phyloP scores from a whole-genome alignment of 768 basidiomycete species.

The Wakefieldia striispora region DNA sequence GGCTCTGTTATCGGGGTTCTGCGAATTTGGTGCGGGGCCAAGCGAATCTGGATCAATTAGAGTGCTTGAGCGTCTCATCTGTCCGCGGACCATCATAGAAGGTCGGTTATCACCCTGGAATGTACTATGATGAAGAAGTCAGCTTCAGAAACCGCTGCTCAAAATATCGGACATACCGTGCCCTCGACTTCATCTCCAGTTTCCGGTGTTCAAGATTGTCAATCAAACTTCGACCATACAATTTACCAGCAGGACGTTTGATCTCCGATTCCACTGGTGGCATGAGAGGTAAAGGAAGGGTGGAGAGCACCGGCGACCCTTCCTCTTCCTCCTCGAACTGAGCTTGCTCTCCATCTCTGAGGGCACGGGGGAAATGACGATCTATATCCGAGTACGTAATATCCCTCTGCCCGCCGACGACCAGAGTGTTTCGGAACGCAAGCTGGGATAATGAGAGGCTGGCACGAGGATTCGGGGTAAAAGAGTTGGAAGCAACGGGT shows the following conservation, averaged over 20 bases:
- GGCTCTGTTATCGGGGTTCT: slow-evolving; percentile 43
- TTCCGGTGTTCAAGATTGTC: slow-evolving; percentile 87
- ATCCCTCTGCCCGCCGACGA: slow-evolving; percentile 65
- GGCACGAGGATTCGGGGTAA: slow-evolving; percentile 74
- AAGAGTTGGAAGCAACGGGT: slow-evolving; percentile 56
- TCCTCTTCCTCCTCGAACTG: slow-evolving; percentile 45
- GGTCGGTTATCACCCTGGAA: slow-evolving; percentile 88
- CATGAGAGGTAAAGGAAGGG: slow-evolving; percentile 30
- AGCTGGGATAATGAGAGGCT: slow-evolving; percentile 77
- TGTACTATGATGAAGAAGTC: slow-evolving; percentile 47
- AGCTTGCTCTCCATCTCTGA: slow-evolving; percentile 75
- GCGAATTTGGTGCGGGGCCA: slow-evolving; percentile 45
- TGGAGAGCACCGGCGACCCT: slow-evolving; percentile 32
- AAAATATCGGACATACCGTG: slow-evolving; percentile 55
- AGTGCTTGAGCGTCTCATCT: slow-evolving; percentile 55
- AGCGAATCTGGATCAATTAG: slow-evolving; percentile 72
- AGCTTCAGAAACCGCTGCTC: slow-evolving; percentile 1
- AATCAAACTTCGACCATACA: slow-evolving; percentile 87
- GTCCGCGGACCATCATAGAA: slow-evolving; percentile 85
- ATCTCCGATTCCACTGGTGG: slow-evolving; percentile 32
- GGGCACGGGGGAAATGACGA: slow-evolving; percentile 62
- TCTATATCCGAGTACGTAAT: slow-evolving; percentile 62
- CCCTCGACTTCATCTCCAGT: slow-evolving; percentile 74
- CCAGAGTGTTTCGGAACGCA: slow-evolving; percentile 80
- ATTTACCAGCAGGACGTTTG: slow-evolving; percentile 69